These are phyloP conservation scores for Tricholoma saponaceum DNA, from an alignment of 768 basidiomycete genomes.

Conservation along the genomic window DNA sequence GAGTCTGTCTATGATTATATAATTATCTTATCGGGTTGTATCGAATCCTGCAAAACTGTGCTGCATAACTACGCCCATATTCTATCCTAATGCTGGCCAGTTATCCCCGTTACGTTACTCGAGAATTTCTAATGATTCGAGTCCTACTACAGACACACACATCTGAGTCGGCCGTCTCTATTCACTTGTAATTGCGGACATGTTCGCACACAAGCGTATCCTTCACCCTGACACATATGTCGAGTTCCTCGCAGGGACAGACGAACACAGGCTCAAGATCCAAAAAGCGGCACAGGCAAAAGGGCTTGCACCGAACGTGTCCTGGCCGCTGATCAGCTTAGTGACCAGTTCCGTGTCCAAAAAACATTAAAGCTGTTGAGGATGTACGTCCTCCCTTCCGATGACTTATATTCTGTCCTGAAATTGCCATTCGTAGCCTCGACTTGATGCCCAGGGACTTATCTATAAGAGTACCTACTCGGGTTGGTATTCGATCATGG, in stretches of 20 bases:
- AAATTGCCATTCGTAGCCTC: conserved; percentile 32
- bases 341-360: conserved; percentile 70
- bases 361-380: conserved; percentile 62
- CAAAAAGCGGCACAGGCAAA: conserved; percentile 71
- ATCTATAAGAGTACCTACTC: conserved; percentile 84
- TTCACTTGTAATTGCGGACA: conserved; percentile 74
- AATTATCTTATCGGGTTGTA: too few relatives aligned
- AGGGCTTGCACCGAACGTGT: conserved; percentile 51
- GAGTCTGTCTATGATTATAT: too few relatives aligned
- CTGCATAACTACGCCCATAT: conserved; percentile 90
- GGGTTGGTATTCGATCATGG: conserved; percentile 91
- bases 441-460: conserved; percentile 54
- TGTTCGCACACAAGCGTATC: conserved; percentile 64
- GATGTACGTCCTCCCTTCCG: conserved; percentile 43
- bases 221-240: conserved; percentile 49
- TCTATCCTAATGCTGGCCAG: conserved; percentile 86
- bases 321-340: conserved; percentile 74
- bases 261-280: conserved; percentile 91
- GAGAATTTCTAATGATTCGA: conserved; percentile 28
- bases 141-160: conserved; percentile 49
- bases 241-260: conserved; percentile 75
- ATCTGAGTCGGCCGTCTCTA: conserved; percentile 91
- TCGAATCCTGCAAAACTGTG: conserved; percentile 73
- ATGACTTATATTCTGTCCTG: too few relatives aligned
- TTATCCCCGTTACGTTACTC: background rate